These are phyloP conservation scores for Ormosia emarginata DNA, from an alignment of 306 rosid species.

Conservation along the genomic window DNA sequence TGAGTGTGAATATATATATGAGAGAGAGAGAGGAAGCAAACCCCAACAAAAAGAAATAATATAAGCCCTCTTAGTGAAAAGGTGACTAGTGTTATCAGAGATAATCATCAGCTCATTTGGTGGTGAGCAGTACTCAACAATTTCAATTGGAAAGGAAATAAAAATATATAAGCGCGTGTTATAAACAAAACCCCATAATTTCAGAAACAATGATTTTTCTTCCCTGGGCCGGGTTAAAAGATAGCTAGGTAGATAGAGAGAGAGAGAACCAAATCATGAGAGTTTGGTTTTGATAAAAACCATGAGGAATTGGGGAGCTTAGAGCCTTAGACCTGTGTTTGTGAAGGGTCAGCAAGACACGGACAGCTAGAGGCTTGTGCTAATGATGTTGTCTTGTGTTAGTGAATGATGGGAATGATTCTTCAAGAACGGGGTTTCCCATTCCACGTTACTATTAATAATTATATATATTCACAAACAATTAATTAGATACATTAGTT, in stretches of 20 bases:
- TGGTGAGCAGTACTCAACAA: conserved; percentile 59
- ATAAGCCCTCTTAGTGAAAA: conserved; percentile 36
- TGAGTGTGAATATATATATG: background rate
- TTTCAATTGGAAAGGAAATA: conserved; percentile 21
- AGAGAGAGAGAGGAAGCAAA: conserved; percentile 14
- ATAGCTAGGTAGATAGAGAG: background rate
- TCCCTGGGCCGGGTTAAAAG: conserved; percentile 15
- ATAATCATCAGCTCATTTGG: conserved; percentile 84
- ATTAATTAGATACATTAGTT: background rate
- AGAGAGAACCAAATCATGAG: conserved; percentile 56
- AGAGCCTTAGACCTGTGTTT: conserved; percentile 10
- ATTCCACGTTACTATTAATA: conserved; percentile 18
- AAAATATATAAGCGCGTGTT: conserved; percentile 75
- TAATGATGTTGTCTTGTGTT: conserved; percentile 82
- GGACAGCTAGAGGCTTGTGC: conserved; percentile 64
- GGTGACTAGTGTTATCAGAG: conserved; percentile 70
- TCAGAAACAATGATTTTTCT: conserved; percentile 49
- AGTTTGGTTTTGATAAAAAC: conserved; percentile 49
- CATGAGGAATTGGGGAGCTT: conserved; percentile 31
- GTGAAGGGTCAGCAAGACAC: conserved; percentile 45
- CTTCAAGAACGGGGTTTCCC: conserved; percentile 60
- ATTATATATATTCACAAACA: background rate
- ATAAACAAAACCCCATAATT: conserved; percentile 48
- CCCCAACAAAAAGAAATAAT: conserved; percentile 12
- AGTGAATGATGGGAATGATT: conserved; percentile 79